Conservation (phyloP, 805 yeast species). For the Lipomyces orientalis region DNA sequence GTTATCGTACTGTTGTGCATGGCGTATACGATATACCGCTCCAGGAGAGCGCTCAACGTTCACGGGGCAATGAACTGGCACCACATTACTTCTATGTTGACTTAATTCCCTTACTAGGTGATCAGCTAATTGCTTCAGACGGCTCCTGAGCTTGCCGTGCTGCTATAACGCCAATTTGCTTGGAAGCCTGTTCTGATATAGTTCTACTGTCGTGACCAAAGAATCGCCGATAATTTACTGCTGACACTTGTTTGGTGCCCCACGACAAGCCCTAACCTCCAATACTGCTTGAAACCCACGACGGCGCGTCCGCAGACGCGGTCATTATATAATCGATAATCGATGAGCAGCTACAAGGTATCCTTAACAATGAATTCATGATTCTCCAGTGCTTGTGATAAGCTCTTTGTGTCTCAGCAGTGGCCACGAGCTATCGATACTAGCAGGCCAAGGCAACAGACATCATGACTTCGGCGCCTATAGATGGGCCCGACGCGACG, state of each 20-base stretch:
- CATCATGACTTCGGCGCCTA: slow-evolving; percentile 14
- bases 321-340: too few species aligned
- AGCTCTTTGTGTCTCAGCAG: neutral
- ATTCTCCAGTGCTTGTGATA: neutral
- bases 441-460: neutral
- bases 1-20: too few species aligned
- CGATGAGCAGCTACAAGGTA: neutral
- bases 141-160: too few species aligned
- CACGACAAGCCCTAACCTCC: neutral
- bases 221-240: neutral
- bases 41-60: too few species aligned
- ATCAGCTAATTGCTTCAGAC: too few species aligned
- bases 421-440: neutral
- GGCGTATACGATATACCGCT: too few species aligned
- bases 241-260: neutral
- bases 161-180: too few species aligned
- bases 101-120: too few species aligned
- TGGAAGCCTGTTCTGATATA: too few species aligned
- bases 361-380: neutral
- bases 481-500: neutral
- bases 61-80: too few species aligned
- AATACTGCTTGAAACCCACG: neutral
- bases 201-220: neutral
- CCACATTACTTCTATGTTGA: too few species aligned
- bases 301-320: neutral